Conservation (phyloP, 176 grass and related monocot species). For the Thalia dealbata region DNA sequence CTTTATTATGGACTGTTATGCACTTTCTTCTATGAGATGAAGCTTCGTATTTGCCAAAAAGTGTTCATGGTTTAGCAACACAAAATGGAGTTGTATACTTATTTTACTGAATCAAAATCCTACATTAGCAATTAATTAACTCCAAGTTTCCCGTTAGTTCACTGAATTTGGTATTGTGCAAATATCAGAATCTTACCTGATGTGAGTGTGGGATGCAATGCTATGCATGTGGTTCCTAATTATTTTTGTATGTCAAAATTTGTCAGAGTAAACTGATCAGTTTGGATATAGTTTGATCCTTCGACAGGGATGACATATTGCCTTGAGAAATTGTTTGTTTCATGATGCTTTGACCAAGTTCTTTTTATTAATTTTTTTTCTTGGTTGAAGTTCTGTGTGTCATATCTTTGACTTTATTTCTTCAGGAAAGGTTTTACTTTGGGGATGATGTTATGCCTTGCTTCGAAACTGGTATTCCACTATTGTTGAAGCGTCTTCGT, state of each 20-base stretch:
- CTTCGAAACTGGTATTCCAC: slow-evolving; percentile 93
- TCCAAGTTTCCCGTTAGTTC: neutral
- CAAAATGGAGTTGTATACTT: neutral
- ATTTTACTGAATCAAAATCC: neutral
- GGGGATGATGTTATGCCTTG: slow-evolving; percentile 86
- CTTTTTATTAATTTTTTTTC: neutral
- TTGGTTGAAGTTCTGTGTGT: neutral
- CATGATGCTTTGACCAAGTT: too few species aligned
- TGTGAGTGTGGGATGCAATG: too few species aligned
- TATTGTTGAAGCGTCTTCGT: slow-evolving; percentile 60
- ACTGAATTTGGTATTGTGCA: neutral
- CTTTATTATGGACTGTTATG: neutral
- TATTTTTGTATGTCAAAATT: neutral
- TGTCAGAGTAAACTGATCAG: neutral
- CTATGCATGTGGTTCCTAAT: neutral
- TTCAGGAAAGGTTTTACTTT: slow-evolving; percentile 95
- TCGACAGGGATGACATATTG: neutral
- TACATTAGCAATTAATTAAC: neutral
- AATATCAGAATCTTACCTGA: too few species aligned
- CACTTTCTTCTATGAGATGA: neutral
- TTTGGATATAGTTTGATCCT: neutral
- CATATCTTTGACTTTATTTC: neutral
- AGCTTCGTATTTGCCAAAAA: too few species aligned
- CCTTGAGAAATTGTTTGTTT: neutral
- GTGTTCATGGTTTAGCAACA: neutral